Base-by-base conservation (phyloP, 257 asterid genomes). In the Gardenia jasminoides region DNA sequence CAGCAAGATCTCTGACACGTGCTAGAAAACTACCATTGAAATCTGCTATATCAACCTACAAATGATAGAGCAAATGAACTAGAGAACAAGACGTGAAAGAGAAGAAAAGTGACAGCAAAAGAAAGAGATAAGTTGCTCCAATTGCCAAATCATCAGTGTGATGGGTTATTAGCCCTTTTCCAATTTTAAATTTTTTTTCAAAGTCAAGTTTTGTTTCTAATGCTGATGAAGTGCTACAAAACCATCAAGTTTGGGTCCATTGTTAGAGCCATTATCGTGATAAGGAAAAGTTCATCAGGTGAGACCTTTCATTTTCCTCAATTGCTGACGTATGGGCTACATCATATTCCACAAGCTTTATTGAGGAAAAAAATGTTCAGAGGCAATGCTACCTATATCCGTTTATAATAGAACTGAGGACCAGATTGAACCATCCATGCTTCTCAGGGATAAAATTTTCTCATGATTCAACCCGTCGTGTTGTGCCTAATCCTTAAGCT, bases 41-140 rank as follows among this genome's bases (percentile, higher is more conserved):
- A 89, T 95, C 99, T 86, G 92, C 97, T 83, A 95, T 86, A 85
- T 96, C 99, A 85, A 96, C 99, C 99, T 96, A 81, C 78, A 85
- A 17, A 76, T 13, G 39, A 59, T 33, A 71, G 74, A 70, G 39
- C 10, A 43, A 54, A 59, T 61, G 67, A 75, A 2, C 4, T 0
- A 36, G 56, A 80, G 20, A 30, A 50, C 22, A 13, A 28, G 50
- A 75, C 67, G 22, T n/a, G 69, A 77, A 70, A 20, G 33, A 30
- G 58, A 70, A 13, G 24, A 66, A 31, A 28, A 7, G 24, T 20
- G 7, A 11, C 73, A 22, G 52, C 17, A 16, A 9, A 17, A 41
- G 19, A 41, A 26, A 54, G 26, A 15, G 15, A 20, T 59, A 7
- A n/a, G 26, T 56, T 56, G 28, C 9, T n/a, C 31, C 67, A 59